Conservation (phyloP, 768 basidiomycete species). For the Rhodotorula toruloides region DNA sequence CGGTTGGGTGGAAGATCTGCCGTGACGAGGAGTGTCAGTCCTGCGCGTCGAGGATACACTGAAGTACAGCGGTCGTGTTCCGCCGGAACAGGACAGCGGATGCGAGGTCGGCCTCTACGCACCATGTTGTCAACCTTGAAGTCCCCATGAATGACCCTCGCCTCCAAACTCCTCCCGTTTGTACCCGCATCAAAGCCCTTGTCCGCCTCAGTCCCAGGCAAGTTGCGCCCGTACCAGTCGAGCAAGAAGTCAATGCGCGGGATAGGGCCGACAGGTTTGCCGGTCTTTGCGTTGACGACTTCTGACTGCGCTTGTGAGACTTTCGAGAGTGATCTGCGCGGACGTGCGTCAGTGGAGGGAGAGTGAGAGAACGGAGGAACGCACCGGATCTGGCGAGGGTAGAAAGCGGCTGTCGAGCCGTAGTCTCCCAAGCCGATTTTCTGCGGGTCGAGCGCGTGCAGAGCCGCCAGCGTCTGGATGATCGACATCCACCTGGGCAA, state of each 20-base stretch:
- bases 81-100: background rate
- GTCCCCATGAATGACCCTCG: constrained; percentile 84
- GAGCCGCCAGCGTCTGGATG: constrained; percentile 62
- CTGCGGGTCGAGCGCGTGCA: constrained; percentile 61
- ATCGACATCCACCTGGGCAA: constrained; percentile 68
- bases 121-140: constrained; percentile 97
- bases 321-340: constrained; percentile 64
- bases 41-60: no score
- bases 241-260: constrained; percentile 68
- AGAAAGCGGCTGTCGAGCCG: constrained; percentile 73
- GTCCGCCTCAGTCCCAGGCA: constrained; percentile 50
- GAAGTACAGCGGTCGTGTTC: no score
- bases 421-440: constrained; percentile 65
- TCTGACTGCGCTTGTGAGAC: constrained; percentile 74
- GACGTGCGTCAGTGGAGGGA: no score
- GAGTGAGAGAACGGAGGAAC: background rate
- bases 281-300: constrained; percentile 62
- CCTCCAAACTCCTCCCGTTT: constrained; percentile 48
- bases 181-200: constrained; percentile 48
- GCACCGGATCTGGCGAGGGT: constrained; percentile 71
- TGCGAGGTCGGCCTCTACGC: constrained; percentile 4
- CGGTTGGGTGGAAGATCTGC: constrained; percentile 72
- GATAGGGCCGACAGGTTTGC: constrained; percentile 60
- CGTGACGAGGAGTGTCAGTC: no score
- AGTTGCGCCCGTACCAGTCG: constrained; percentile 65